Percentiles rank a stretch among this genome's conserved stretches.
These are phyloP conservation scores for Morella rubra DNA, from an alignment of 306 rosid genomes.

Conservation along the genomic window DNA sequence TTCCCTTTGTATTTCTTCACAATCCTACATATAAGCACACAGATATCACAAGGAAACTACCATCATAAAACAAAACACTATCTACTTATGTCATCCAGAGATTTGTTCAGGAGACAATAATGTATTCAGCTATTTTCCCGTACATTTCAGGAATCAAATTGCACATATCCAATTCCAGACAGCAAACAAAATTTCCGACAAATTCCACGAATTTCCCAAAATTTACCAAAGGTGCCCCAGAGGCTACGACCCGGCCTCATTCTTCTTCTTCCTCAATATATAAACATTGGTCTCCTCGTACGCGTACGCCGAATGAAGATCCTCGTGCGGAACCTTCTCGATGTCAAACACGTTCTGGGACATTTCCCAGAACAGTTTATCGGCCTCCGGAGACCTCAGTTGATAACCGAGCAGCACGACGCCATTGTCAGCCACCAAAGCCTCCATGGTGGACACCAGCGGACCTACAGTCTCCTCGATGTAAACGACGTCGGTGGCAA, in stretches of 20 bases:
- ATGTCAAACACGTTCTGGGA: constrained; percentile 39
- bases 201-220: neutral
- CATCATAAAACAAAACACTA: too few species aligned
- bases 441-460: constrained; percentile 61
- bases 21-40: too few species aligned
- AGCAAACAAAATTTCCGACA: neutral
- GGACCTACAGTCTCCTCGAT: constrained; percentile 69
- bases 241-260: neutral
- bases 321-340: constrained; percentile 61
- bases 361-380: constrained; percentile 72
- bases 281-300: constrained; percentile 75
- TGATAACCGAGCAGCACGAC: constrained; percentile 84
- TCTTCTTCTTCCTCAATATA: constrained; percentile 61
- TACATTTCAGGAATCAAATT: neutral
- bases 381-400: constrained; percentile 70
- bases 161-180: neutral
- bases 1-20: too few species aligned
- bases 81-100: too few species aligned
- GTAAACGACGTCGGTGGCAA: constrained; percentile 85
- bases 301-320: constrained; percentile 74
- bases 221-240: neutral
- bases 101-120: too few species aligned
- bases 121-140: neutral
- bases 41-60: too few species aligned
- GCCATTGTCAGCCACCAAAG: constrained; percentile 51